Evolutionary conservation across 352 stramenopile species (phyloP).

Genomic region (Phytophthora citrophthora): DNA sequence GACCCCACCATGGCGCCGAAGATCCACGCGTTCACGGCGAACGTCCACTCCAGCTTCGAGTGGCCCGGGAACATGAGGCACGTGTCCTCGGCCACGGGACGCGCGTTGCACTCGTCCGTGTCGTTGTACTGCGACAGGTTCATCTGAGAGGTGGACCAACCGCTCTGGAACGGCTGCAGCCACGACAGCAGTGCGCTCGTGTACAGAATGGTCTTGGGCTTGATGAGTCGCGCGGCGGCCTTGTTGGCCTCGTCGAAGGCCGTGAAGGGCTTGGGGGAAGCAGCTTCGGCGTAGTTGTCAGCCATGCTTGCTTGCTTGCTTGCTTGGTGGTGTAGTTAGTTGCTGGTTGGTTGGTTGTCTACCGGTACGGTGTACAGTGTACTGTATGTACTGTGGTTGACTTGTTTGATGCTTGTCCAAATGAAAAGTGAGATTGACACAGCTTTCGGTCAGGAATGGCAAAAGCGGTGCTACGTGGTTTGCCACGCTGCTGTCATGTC

Average conservation of each 20-base stretch:
- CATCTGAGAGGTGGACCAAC: slow-evolving; percentile 39
- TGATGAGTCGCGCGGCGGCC: slow-evolving; percentile 31
- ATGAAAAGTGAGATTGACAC: slow-evolving; percentile 15
- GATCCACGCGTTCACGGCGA: slow-evolving; percentile 32
- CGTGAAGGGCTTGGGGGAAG: slow-evolving; percentile 16
- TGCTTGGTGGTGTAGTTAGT: slow-evolving; percentile 7
- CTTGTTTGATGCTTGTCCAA: slow-evolving; percentile 27
- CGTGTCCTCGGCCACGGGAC: slow-evolving; percentile 26
- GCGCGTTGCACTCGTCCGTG: slow-evolving; percentile 30
- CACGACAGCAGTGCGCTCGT: slow-evolving; percentile 28
- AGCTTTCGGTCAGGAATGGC: background rate
- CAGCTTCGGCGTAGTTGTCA: slow-evolving; percentile 19
- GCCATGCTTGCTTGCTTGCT: slow-evolving; percentile 18
- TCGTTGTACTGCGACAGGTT: slow-evolving; percentile 32
- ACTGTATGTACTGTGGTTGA: background rate
- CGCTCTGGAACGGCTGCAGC: slow-evolving; percentile 36
- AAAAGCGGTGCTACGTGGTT: background rate
- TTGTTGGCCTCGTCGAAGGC: slow-evolving; percentile 38
- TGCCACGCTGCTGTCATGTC: background rate
- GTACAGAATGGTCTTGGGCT: slow-evolving; percentile 31
- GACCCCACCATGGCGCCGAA: slow-evolving; percentile 24
- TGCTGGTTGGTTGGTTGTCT: slow-evolving; percentile 13
- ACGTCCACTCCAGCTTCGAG: slow-evolving; percentile 30
- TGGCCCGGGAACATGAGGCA: slow-evolving; percentile 33
- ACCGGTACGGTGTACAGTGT: no score